Conservation (phyloP, 75 land plant species). For the Pinus taeda region DNA sequence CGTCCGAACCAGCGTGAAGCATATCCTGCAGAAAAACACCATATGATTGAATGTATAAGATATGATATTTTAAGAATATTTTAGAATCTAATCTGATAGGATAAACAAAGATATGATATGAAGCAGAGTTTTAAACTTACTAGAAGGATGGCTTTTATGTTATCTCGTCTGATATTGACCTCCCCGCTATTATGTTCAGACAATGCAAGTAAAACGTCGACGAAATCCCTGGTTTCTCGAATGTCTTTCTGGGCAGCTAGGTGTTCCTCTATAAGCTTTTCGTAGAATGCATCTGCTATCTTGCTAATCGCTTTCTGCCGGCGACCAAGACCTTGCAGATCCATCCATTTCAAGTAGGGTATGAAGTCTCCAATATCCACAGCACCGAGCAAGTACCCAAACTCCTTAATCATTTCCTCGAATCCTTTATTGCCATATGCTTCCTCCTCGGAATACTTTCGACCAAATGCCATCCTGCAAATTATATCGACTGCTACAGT, state of each 20-base stretch:
- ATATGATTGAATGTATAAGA: too few species aligned
- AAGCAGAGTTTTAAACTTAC: background rate
- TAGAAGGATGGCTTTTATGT: background rate
- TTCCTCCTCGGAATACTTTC: constrained; percentile 7
- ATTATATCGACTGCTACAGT: constrained; percentile 6
- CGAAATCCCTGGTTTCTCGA: background rate
- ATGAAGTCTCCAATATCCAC: constrained; percentile 36
- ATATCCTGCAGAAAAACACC: constrained; percentile 31
- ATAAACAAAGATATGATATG: too few species aligned
- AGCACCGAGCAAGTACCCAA: constrained; percentile 2
- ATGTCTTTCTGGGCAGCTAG: background rate
- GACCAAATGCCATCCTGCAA: constrained; percentile 24
- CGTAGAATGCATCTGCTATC: constrained; percentile 14
- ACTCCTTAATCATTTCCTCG: constrained; percentile 23
- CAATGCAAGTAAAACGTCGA: background rate
- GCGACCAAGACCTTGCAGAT: constrained; percentile 26
- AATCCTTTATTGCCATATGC: background rate
- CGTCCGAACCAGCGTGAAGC: constrained; percentile 56
- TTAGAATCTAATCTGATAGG: too few species aligned
- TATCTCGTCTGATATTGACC: background rate
- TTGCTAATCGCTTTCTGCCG: constrained; percentile 13
- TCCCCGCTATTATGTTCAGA: background rate
- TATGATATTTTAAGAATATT: too few species aligned
- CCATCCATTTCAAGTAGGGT: constrained; percentile 31
- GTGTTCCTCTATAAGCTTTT: constrained; percentile 28